A percentile compares a stretch with the other conserved stretches of the same genome.
These are phyloP conservation scores for Citrullus colocynthis DNA, from an alignment of 306 rosid species.

Conservation along the genomic window DNA sequence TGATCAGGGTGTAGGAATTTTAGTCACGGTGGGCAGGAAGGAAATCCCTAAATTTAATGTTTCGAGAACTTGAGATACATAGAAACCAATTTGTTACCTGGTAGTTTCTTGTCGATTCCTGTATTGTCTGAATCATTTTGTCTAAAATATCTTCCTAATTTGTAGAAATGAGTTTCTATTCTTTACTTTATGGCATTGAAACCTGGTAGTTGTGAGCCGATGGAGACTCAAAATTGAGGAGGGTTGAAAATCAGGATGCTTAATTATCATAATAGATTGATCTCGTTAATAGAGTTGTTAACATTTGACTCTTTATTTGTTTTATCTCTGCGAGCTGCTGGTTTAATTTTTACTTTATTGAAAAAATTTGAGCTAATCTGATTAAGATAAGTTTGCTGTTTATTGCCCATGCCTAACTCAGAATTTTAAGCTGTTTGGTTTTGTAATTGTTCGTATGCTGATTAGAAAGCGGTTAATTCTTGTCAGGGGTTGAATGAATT, in stretches of 20 bases:
- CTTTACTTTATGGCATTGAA: not conserved
- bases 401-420: not conserved
- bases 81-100: not conserved
- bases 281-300: not conserved
- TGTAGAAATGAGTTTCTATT: not conserved
- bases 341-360: not conserved
- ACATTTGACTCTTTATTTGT: not conserved
- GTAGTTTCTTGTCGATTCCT: not conserved
- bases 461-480: not conserved
- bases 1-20: not conserved
- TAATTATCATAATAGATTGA: not conserved
- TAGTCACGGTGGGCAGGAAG: not conserved
- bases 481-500: constrained; percentile 18
- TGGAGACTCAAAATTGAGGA: not conserved
- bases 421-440: not conserved
- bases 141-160: not conserved
- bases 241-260: not conserved
- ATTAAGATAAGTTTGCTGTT: not conserved
- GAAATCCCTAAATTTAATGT: constrained; percentile 4
- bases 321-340: not conserved
- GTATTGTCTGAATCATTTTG: not conserved
- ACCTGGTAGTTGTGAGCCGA: not conserved
- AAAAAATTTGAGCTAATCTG: not conserved
- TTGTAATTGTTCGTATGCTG: constrained; percentile 6
- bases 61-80: not conserved